Conservation (phyloP, 2,329 filamentous ascomycete genomes). For the Didymosphaeria variabile region DNA sequence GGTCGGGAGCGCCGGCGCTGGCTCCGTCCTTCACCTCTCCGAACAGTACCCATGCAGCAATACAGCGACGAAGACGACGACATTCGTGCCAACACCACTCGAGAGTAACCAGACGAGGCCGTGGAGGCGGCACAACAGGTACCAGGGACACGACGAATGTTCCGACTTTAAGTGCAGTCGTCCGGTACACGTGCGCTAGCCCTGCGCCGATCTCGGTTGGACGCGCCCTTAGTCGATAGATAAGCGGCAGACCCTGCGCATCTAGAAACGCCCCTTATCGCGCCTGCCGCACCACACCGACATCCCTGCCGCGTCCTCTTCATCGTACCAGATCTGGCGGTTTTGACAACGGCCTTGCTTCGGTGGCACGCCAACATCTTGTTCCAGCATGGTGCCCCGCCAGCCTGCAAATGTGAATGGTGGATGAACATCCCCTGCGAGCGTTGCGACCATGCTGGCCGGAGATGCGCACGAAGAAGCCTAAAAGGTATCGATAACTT, state of each 20-base stretch:
- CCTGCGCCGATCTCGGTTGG: conserved; percentile 31
- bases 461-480: conserved; percentile 30
- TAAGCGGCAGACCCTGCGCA: conserved; percentile 20
- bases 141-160: conserved; percentile 1
- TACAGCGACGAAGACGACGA: background rate
- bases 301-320: conserved; percentile 5
- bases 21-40: conserved; percentile 22
- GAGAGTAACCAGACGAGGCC: background rate
- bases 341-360: conserved; percentile 2
- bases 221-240: conserved; percentile 8
- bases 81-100: background rate
- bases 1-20: conserved; percentile 27
- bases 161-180: conserved; percentile 24
- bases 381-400: background rate
- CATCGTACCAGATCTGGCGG: background rate
- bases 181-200: conserved; percentile 42
- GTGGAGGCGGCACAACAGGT: background rate
- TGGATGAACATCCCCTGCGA: conserved; percentile 9
- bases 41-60: background rate
- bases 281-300: conserved; percentile 6
- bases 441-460: conserved; percentile 15
- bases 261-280: conserved; percentile 22
- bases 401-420: background rate
- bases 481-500: conserved; percentile 40
- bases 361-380: background rate